Percentiles rank a stretch among this genome's conserved stretches.
Evolutionary conservation across 805 yeast genomes (phyloP).

Genomic region (Kluyveromyces dobzhanskii): DNA sequence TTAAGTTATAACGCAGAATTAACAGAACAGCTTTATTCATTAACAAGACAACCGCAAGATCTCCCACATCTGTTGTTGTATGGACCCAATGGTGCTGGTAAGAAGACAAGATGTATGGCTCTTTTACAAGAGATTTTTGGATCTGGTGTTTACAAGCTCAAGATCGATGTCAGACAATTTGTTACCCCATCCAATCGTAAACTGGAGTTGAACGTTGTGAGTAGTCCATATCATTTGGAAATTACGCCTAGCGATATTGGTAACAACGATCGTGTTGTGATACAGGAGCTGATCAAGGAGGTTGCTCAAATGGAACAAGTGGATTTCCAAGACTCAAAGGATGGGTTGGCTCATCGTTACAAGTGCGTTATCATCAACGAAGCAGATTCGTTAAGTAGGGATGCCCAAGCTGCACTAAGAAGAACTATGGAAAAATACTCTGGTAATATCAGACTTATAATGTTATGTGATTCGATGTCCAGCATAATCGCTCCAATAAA

Average conservation of each 20-base stretch:
- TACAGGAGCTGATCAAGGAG: conserved; percentile 88
- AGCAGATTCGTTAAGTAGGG: conserved; percentile 82
- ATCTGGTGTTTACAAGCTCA: conserved; percentile 68
- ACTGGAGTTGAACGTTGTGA: conserved; percentile 86
- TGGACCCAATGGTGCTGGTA: conserved; percentile 97
- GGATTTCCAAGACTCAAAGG: conserved; percentile 50
- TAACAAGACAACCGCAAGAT: conserved; percentile 38
- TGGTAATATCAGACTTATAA: conserved; percentile 69
- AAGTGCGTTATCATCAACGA: conserved; percentile 83
- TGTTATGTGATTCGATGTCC: conserved; percentile 84
- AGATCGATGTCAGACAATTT: conserved; percentile 84
- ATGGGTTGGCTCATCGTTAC: conserved; percentile 44
- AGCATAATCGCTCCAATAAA: conserved; percentile 90
- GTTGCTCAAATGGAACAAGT: conserved; percentile 93
- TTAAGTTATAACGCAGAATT: conserved; percentile 62
- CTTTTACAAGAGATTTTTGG: conserved; percentile 78
- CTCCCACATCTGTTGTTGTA: conserved; percentile 88
- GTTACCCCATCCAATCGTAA: conserved; percentile 67
- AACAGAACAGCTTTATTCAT: conserved; percentile 52
- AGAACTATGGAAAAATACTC: conserved; percentile 96
- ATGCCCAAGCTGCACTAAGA: conserved; percentile 93
- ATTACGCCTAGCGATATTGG: conserved; percentile 97
- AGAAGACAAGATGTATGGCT: conserved; percentile 85
- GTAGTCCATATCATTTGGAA: conserved; percentile 84
- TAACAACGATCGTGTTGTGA: conserved; percentile 87